Conservation (phyloP, 306 rosid genomes). For the Herpetospermum pedunculosum region DNA sequence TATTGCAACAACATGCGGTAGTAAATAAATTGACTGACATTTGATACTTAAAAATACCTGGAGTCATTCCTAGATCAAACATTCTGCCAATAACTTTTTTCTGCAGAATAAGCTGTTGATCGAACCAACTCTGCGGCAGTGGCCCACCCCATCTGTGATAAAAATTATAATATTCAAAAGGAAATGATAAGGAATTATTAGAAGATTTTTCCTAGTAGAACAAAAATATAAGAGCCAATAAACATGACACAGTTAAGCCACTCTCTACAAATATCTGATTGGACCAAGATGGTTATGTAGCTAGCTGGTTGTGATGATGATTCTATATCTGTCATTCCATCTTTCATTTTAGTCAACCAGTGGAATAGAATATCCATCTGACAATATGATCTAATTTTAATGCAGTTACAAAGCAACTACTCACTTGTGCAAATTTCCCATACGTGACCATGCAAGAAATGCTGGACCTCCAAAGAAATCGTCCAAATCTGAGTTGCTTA, state of each 20-base stretch:
- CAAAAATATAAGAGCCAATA: not conserved
- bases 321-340: not conserved
- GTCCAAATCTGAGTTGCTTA: conserved; percentile 53
- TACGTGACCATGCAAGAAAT: conserved; percentile 90
- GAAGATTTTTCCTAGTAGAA: not conserved
- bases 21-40: not conserved
- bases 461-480: conserved; percentile 96
- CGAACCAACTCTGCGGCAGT: conserved; percentile 80
- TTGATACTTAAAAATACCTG: conserved; percentile 33
- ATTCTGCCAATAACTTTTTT: conserved; percentile 63
- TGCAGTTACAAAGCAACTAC: not conserved
- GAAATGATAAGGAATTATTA: not conserved
- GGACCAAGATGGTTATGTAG: not conserved
- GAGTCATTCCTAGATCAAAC: conserved; percentile 91
- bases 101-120: conserved; percentile 68
- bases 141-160: conserved; percentile 88
- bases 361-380: not conserved
- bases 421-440: conserved; percentile 94
- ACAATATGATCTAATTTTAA: not conserved
- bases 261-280: not conserved
- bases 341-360: not conserved
- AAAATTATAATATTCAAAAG: not conserved
- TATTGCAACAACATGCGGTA: not conserved
- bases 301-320: not conserved
- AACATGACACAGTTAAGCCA: not conserved